Evolutionary conservation across 768 basidiomycete genomes (phyloP), one percentile per base, ranked within the genome.

Genomic region (Leccinum pellstonianum): DNA sequence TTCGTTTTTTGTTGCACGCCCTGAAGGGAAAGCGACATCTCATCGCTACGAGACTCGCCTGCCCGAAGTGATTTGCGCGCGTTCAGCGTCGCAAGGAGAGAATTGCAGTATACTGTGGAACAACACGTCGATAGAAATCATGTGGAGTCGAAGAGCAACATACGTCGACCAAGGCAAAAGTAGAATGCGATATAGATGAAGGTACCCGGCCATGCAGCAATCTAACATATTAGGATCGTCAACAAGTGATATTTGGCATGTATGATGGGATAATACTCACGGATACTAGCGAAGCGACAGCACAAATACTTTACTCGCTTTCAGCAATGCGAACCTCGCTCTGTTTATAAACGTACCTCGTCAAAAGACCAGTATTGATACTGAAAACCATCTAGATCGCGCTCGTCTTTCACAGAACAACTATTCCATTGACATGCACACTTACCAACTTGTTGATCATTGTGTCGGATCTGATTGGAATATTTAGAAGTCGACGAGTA

Each of bases 151-250:
- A 17, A 11, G 14, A 43, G 33, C 2, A 14, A 79, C 84, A 65
- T 65, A 86, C 85, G 70, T 55, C 85, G 79, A 31, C 86, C 85
- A 29, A 86, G 78, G 67, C 81, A 84, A 65, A 87, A 86, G 69
- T 81, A 87, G 72, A 86, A 87, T 2, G 80, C 76, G 51, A 87
- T 85, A 58, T 86, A 87, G 56, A 86, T 71, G 71, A 86, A 86
- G 0, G 84, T 84, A 10, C 73, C 41, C 0, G 79, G 79, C 46
- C 80, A 80, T 5, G 75, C 76, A n/a, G 76, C 62, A 63, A 86
- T 86, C 84, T 86, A 59, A 43, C 10, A 25, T 17, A 1, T 19
- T 4, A 41, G 17, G 41, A 49, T 55, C 54, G 54, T 60, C 35
- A 66, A 29, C 19, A 3, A 6, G 15, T 17, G 38, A 41, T 17